phyloP scores from a whole-genome alignment of 169 alveolate genomes.

The Prorocentrum cordatum region DNA sequence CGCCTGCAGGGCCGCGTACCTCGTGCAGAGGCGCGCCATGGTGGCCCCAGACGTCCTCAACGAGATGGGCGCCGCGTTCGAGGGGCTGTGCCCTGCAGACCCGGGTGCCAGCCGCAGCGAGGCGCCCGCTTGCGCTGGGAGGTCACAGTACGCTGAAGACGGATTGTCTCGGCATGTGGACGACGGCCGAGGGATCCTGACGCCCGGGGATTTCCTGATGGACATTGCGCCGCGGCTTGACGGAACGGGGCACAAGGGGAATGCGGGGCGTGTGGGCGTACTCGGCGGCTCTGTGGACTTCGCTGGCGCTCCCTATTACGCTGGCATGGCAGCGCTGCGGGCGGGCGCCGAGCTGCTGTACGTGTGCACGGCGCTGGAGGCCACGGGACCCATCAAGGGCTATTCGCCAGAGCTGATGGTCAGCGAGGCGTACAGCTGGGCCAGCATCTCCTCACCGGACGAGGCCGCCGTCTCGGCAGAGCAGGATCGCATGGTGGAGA shows the following conservation, averaged over 20 bases:
- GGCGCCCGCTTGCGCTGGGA: too few relatives aligned
- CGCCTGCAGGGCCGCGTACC: constrained; percentile 23
- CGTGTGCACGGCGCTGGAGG: constrained; percentile 24
- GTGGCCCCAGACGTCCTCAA: constrained; percentile 59
- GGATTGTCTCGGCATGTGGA: too few relatives aligned
- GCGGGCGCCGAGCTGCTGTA: constrained; percentile 55
- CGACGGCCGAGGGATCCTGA: too few relatives aligned
- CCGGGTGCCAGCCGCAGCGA: too few relatives aligned
- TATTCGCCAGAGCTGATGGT: constrained; percentile 60
- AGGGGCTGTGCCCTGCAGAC: constrained; percentile 4
- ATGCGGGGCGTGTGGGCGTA: constrained; percentile 28
- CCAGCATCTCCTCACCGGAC: background rate
- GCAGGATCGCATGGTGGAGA: too few relatives aligned
- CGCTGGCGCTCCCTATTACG: constrained; percentile 20
- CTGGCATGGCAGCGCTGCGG: constrained; percentile 43
- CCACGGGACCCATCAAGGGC: constrained; percentile 42
- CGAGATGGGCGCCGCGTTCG: constrained; percentile 10
- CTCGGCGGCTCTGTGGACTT: constrained; percentile 65
- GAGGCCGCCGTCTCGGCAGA: too few relatives aligned
- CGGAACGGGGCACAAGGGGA: constrained; percentile 35
- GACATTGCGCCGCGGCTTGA: constrained; percentile 48
- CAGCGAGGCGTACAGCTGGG: constrained; percentile 45
- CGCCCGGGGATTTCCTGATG: background rate
- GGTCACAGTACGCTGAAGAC: too few relatives aligned
- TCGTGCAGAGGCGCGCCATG: constrained; percentile 29